Evolutionary conservation across 1,284 basidiomycete species (phyloP).

Genomic region (Naganishia sp.): DNA sequence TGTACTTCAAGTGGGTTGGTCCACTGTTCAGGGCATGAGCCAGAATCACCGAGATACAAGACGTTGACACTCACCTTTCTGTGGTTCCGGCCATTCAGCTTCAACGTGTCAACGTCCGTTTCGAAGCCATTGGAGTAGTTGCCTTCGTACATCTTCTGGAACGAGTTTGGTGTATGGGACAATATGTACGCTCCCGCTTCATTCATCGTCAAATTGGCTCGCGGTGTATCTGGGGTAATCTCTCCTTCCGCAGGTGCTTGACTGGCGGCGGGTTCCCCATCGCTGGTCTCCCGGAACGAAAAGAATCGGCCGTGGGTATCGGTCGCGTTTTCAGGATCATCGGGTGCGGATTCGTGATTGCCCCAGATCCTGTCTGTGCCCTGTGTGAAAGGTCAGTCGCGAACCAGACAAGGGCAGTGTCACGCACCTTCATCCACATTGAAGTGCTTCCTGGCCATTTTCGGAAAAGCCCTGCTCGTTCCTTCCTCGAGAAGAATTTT

Average conservation of each 20-base stretch:
- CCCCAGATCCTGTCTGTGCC: constrained; percentile 93
- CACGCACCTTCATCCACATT: constrained; percentile 80
- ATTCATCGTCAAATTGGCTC: constrained; percentile 75
- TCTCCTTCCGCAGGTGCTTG: constrained; percentile 42
- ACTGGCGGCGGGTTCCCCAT: constrained; percentile 39
- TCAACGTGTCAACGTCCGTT: constrained; percentile 66
- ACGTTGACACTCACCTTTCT: constrained; percentile 40
- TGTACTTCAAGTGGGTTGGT: constrained; percentile 90
- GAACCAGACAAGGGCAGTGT: neutral
- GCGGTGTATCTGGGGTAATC: constrained; percentile 49
- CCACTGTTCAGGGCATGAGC: constrained; percentile 68
- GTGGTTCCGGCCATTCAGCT: constrained; percentile 68
- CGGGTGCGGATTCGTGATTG: constrained; percentile 58
- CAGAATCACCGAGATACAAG: constrained; percentile 41
- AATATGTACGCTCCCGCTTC: constrained; percentile 79
- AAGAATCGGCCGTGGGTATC: constrained; percentile 81
- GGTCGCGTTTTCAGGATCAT: constrained; percentile 66
- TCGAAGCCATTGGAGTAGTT: constrained; percentile 97
- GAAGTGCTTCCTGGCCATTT: constrained; percentile 94
- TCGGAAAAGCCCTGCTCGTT: constrained; percentile 87
- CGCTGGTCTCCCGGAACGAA: constrained; percentile 64
- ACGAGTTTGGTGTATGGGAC: constrained; percentile 77
- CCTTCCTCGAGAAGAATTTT: constrained; percentile 80
- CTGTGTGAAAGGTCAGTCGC: constrained; percentile 50
- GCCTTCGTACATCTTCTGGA: constrained; percentile 82